A percentile compares a stretch with the other conserved stretches of the same genome.
phyloP scores from a whole-genome alignment of 345 rosid genomes.

The Gossypium arboreum region DNA sequence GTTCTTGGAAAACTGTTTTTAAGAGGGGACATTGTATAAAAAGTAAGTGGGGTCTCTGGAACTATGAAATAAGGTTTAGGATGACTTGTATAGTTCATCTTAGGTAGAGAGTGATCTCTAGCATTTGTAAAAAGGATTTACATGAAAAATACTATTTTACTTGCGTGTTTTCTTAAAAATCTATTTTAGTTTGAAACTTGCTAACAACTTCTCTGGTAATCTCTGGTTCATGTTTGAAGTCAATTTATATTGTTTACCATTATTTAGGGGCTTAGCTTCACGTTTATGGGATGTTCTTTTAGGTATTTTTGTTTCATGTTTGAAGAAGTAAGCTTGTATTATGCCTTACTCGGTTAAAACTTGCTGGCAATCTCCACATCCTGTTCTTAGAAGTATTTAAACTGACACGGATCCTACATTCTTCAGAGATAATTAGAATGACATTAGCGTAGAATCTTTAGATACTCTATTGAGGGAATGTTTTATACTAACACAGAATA shows the following conservation, averaged over 20 bases:
- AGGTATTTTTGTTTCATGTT: background rate
- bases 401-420: background rate
- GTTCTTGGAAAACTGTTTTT: conserved; percentile 3
- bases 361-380: background rate
- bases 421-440: background rate
- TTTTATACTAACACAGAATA: background rate
- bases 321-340: background rate
- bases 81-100: background rate
- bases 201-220: background rate
- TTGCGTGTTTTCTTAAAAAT: background rate
- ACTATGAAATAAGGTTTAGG: background rate
- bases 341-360: background rate
- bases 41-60: background rate
- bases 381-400: background rate
- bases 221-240: background rate
- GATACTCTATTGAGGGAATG: background rate
- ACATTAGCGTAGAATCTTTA: background rate
- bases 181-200: background rate
- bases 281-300: background rate
- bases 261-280: background rate
- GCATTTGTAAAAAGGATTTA: background rate
- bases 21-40: background rate
- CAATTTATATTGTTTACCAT: background rate
- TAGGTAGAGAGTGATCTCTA: background rate
- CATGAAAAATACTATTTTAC: background rate